These are phyloP conservation scores for Candolleomyces efflorescens DNA, from an alignment of 768 basidiomycete genomes.

Conservation along the genomic window DNA sequence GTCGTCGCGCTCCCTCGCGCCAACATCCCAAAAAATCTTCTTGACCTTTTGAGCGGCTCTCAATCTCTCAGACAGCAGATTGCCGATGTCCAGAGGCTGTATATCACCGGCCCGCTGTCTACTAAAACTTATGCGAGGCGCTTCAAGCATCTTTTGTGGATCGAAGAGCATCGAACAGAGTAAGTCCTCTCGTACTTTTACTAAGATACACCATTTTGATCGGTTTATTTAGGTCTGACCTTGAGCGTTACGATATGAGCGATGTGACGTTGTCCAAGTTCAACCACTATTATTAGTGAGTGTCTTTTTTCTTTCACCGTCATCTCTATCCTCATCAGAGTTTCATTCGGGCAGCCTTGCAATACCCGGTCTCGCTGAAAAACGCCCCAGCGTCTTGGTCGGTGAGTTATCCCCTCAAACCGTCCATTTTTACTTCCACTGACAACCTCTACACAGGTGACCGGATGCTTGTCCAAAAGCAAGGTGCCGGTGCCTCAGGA, in stretches of 20 bases:
- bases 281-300: conserved; percentile 37
- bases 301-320: neutral
- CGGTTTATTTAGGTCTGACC: conserved; percentile 19
- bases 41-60: conserved; percentile 23
- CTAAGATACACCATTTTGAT: neutral
- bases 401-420: conserved; percentile 30
- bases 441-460: conserved; percentile 35
- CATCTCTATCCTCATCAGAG: neutral
- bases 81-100: conserved; percentile 24
- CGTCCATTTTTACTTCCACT: neutral
- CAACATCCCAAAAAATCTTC: conserved; percentile 32
- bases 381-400: conserved; percentile 51
- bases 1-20: conserved; percentile 34
- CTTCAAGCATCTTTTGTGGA: conserved; percentile 53
- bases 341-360: conserved; percentile 14
- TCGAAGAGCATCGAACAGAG: conserved; percentile 47
- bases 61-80: conserved; percentile 26
- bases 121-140: conserved; percentile 36
- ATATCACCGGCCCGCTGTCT: conserved; percentile 38
- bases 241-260: conserved; percentile 33
- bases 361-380: conserved; percentile 50
- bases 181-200: conserved; percentile 16
- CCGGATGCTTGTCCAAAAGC: conserved; percentile 44
- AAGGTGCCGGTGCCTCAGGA: conserved; percentile 29
- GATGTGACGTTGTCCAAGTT: conserved; percentile 26